These are phyloP conservation scores for Colletotrichum brevisporum DNA, from an alignment of 2,329 filamentous ascomycete genomes.

Conservation along the genomic window DNA sequence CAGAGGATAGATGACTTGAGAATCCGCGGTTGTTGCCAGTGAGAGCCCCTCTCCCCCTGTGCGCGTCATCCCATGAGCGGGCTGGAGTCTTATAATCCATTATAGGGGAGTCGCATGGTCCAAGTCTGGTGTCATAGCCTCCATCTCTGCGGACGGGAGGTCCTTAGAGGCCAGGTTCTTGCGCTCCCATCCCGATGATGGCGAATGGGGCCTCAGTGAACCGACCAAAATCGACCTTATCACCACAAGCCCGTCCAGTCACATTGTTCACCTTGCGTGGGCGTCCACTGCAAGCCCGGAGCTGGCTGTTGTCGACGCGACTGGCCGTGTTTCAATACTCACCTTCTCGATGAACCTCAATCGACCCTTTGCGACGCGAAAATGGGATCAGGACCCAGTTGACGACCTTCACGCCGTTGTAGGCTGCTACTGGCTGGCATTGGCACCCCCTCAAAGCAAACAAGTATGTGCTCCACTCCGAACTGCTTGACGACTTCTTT, in stretches of 20 bases:
- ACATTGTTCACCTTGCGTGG: conserved; percentile 87
- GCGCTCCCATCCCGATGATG: conserved; percentile 76
- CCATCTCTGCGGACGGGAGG: conserved; percentile 80
- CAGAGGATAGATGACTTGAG: conserved; percentile 84
- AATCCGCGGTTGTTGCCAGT: conserved; percentile 85
- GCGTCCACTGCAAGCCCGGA: conserved; percentile 80
- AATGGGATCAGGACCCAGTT: conserved; percentile 75
- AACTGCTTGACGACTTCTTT: conserved; percentile 33
- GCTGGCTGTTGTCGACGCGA: conserved; percentile 84
- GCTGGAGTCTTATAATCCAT: conserved; percentile 22
- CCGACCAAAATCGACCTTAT: conserved; percentile 76
- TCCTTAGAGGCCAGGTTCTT: conserved; percentile 81
- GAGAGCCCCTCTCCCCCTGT: conserved; percentile 52
- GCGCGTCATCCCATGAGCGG: neutral
- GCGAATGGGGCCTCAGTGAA: conserved; percentile 82
- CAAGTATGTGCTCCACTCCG: conserved; percentile 48
- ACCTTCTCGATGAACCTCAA: conserved; percentile 81
- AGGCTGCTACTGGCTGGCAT: conserved; percentile 88
- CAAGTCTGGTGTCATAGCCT: conserved; percentile 86
- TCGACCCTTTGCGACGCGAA: conserved; percentile 73
- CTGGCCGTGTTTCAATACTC: conserved; percentile 83
- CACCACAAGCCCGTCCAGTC: conserved; percentile 73
- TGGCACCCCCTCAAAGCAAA: conserved; percentile 60
- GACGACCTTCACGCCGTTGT: conserved; percentile 85
- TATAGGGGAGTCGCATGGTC: conserved; percentile 88